Evolutionary conservation across 2,329 filamentous ascomycete species (phyloP).

Genomic region (Blastomyces parvus): DNA sequence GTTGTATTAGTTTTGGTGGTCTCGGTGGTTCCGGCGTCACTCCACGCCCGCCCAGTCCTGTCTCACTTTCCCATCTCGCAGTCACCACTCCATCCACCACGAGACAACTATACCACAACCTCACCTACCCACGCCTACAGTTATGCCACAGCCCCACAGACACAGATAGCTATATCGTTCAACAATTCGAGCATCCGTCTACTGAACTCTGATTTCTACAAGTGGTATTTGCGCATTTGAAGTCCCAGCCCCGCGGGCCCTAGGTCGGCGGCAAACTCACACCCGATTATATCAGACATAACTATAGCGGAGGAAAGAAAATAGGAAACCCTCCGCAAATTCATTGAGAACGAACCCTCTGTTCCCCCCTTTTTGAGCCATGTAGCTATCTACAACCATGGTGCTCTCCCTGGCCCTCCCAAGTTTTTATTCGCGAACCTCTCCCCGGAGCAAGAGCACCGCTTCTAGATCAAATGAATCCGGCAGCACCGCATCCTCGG

Average conservation of each 20-base stretch:
- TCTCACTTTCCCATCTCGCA: not conserved
- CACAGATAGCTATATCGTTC: not conserved
- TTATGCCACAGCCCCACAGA: not conserved
- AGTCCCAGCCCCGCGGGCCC: not conserved
- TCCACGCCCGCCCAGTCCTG: not conserved
- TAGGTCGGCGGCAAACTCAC: not conserved
- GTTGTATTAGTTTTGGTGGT: too few relatives aligned
- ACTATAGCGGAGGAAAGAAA: not conserved
- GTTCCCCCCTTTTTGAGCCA: constrained; percentile 16
- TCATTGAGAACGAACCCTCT: not conserved
- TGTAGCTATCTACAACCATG: constrained; percentile 28
- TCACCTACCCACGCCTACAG: not conserved
- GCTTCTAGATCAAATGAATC: not conserved
- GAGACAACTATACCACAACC: not conserved
- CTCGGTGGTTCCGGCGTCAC: too few relatives aligned
- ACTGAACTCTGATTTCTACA: not conserved
- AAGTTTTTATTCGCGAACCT: constrained; percentile 21
- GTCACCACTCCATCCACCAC: not conserved
- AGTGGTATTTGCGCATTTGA: not conserved
- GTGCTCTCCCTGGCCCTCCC: constrained; percentile 32
- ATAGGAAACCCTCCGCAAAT: not conserved
- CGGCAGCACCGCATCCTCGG: not conserved
- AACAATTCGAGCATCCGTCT: not conserved
- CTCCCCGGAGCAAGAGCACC: not conserved
- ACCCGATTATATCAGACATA: not conserved